A percentile compares a stretch with the other conserved stretches of the same genome.
Evolutionary conservation across 208 protist species (phyloP).

Genomic region (Acanthamoeba quina): DNA sequence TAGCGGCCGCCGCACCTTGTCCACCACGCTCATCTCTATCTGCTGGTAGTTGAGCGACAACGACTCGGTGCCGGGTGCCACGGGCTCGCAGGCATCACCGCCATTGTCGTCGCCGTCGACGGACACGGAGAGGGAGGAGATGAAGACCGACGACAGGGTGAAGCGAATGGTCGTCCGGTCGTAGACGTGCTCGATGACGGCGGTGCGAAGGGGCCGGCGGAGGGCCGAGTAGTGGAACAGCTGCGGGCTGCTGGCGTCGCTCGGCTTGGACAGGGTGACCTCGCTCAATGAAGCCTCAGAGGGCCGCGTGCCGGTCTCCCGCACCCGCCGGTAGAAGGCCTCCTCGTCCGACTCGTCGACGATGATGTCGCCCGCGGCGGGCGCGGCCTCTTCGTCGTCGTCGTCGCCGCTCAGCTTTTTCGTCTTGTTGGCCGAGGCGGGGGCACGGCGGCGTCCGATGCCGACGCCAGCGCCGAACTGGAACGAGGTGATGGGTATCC

Average conservation of each 20-base stretch:
- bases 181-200: slow-evolving; percentile 27
- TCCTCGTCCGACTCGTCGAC: slow-evolving; percentile 19
- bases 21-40: slow-evolving; percentile 8
- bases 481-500: neutral
- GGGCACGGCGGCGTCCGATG: neutral
- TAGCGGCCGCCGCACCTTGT: slow-evolving; percentile 4
- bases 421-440: no score
- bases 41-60: neutral
- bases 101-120: neutral
- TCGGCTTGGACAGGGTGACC: neutral
- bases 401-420: neutral
- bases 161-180: neutral
- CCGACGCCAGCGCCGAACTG: neutral
- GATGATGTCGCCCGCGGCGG: neutral
- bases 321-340: neutral
- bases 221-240: neutral
- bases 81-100: neutral
- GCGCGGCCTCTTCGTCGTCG: neutral
- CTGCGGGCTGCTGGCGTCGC: neutral
- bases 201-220: neutral
- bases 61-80: neutral
- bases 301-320: neutral
- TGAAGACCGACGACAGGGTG: neutral
- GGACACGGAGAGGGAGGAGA: neutral
- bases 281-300: neutral